Conservation (phyloP, 2,329 filamentous ascomycete species). For the Nemania abortiva region DNA sequence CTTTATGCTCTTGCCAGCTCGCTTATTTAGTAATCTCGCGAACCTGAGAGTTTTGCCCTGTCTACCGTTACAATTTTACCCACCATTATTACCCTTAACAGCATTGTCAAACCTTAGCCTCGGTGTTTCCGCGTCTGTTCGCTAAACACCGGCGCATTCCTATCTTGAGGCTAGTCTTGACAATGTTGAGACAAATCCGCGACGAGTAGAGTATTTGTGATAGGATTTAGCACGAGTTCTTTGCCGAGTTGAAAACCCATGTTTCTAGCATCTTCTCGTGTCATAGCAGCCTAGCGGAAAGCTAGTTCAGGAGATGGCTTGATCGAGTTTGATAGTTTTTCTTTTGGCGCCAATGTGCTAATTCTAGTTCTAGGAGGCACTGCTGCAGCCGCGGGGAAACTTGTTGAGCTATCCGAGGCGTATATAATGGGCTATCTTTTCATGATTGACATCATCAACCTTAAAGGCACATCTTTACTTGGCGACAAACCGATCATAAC, state of each 20-base stretch:
- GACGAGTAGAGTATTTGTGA: background rate
- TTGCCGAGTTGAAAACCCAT: background rate
- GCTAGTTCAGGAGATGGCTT: background rate
- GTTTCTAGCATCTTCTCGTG: background rate
- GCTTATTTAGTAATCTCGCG: background rate
- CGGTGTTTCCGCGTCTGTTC: background rate
- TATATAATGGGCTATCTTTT: constrained; percentile 91
- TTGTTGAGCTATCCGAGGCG: constrained; percentile 88
- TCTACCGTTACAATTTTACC: constrained; percentile 5
- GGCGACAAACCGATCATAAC: constrained; percentile 82
- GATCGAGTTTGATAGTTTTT: background rate
- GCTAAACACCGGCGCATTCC: constrained; percentile 3
- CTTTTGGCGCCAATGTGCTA: constrained; percentile 39
- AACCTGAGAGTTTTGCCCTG: background rate
- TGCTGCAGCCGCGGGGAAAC: constrained; percentile 85
- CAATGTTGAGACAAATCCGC: background rate
- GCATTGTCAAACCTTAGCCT: background rate
- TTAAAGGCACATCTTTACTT: constrained; percentile 92
- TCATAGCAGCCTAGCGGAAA: background rate
- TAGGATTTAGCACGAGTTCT: background rate
- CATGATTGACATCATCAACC: constrained; percentile 93
- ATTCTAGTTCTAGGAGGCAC: constrained; percentile 77
- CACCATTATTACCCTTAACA: background rate
- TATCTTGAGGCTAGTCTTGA: background rate
- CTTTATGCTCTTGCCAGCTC: constrained; percentile 2